Percentiles rank a stretch among this genome's conserved stretches.
Conservation (phyloP, 495 filamentous ascomycete species). For the Aspergillus sclerotiicarbonarius region DNA sequence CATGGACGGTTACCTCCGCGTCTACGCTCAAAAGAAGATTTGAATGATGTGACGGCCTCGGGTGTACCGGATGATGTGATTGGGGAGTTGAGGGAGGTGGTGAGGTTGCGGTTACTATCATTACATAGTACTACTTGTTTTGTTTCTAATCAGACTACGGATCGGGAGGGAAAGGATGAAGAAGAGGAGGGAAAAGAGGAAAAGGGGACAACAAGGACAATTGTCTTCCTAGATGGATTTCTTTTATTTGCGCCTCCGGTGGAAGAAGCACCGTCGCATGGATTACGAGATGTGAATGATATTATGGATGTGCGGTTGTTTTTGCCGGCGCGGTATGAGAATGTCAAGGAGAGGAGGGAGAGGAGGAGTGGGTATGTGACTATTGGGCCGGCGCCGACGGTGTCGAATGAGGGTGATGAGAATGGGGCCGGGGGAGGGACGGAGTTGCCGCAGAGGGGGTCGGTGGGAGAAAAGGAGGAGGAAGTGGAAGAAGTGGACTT, state of each 20-base stretch:
- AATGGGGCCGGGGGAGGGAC: slow-evolving; percentile 30
- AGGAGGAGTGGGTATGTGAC: slow-evolving; percentile 83
- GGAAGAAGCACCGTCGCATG: slow-evolving; percentile 16
- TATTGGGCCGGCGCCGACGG: slow-evolving; percentile 46
- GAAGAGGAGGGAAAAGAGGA: no score
- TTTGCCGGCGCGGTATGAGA: slow-evolving; percentile 57
- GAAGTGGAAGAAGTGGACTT: slow-evolving; percentile 29
- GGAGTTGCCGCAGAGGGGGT: slow-evolving; percentile 10
- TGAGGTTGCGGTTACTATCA: no score
- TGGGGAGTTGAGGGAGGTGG: slow-evolving; percentile 15
- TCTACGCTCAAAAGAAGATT: slow-evolving; percentile 71
- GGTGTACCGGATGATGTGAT: slow-evolving; percentile 33
- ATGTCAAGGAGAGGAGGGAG: slow-evolving; percentile 66
- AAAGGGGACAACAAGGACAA: slow-evolving; percentile 36
- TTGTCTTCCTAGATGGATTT: slow-evolving; percentile 76
- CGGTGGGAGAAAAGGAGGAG: neutral
- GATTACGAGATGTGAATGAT: slow-evolving; percentile 41
- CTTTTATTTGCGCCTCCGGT: slow-evolving; percentile 63
- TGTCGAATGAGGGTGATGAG: neutral
- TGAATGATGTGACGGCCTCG: slow-evolving; percentile 61
- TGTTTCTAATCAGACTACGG: no score
- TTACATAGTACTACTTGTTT: no score
- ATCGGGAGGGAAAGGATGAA: no score
- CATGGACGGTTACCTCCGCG: slow-evolving; percentile 65
- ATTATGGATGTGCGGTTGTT: slow-evolving; percentile 74